Percentiles rank a stretch among this genome's conserved stretches.
Conservation (phyloP, 2,329 filamentous ascomycete species). For the Beauveria medogensis region DNA sequence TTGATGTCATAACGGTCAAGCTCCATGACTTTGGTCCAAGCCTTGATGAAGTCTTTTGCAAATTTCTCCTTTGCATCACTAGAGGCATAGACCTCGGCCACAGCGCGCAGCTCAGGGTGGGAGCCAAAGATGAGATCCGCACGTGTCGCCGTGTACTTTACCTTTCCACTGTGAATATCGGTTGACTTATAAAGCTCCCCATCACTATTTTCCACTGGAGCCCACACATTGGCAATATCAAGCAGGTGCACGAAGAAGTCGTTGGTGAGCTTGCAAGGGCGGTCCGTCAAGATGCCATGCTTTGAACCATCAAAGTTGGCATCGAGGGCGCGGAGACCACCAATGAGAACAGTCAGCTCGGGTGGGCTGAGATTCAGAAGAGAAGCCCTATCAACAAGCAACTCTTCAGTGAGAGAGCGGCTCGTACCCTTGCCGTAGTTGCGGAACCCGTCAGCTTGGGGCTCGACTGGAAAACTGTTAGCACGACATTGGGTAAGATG, state of each 20-base stretch:
- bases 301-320: constrained; percentile 64
- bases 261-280: constrained; percentile 62
- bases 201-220: constrained; percentile 21
- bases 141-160: constrained; percentile 63
- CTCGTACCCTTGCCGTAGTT: constrained; percentile 61
- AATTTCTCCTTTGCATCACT: constrained; percentile 55
- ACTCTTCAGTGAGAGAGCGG: constrained; percentile 58
- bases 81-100: constrained; percentile 62
- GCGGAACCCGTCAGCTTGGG: constrained; percentile 67
- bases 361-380: constrained; percentile 63
- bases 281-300: constrained; percentile 59
- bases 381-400: constrained; percentile 63
- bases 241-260: constrained; percentile 79
- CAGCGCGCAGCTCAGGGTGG: constrained; percentile 63
- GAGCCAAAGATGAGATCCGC: constrained; percentile 64
- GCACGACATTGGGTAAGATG: background rate
- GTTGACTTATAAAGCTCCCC: constrained; percentile 53
- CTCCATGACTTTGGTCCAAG: constrained; percentile 70
- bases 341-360: constrained; percentile 62
- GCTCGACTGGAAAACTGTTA: constrained; percentile 40
- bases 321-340: constrained; percentile 62
- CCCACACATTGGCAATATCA: constrained; percentile 59
- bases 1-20: constrained; percentile 56
- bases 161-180: constrained; percentile 55
- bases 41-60: constrained; percentile 60